phyloP scores from a whole-genome alignment of 805 yeast species.

The Candida ulmi region DNA sequence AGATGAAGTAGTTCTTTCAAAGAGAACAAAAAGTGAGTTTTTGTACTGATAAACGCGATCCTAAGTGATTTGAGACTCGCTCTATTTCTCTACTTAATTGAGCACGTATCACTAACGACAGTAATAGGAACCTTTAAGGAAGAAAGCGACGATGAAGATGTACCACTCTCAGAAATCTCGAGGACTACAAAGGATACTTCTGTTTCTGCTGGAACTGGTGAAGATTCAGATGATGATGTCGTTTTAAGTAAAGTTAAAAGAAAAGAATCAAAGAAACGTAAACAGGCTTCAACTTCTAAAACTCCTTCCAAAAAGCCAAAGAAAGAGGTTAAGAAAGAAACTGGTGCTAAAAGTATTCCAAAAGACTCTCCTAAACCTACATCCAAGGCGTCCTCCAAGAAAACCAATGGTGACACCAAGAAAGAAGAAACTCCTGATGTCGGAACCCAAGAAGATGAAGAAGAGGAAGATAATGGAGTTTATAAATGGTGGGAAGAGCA shows the following conservation, averaged over 20 bases:
- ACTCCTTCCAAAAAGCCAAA: slow-evolving; percentile 16
- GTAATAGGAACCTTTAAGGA: not conserved
- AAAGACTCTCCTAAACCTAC: too few relatives aligned
- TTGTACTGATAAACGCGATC: not conserved
- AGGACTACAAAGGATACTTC: slow-evolving; percentile 12
- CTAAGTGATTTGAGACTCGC: not conserved
- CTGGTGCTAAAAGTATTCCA: too few relatives aligned
- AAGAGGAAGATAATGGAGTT: slow-evolving; percentile 49
- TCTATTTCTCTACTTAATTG: too few relatives aligned
- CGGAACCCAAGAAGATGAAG: slow-evolving; percentile 31
- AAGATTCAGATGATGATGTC: slow-evolving; percentile 23
- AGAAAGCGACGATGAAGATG: slow-evolving; percentile 18
- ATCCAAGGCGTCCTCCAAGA: not conserved
- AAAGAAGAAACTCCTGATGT: slow-evolving; percentile 13
- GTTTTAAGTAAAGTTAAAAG: slow-evolving; percentile 8
- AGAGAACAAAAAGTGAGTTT: slow-evolving; percentile 19
- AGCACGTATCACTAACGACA: not conserved
- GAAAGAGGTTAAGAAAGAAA: slow-evolving; percentile 1
- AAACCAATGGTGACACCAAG: slow-evolving; percentile 1
- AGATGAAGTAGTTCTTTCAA: slow-evolving; percentile 25
- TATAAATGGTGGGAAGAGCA: slow-evolving; percentile 85
- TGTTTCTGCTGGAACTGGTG: slow-evolving; percentile 14
- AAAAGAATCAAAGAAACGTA: slow-evolving; percentile 6
- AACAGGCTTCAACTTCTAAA: slow-evolving; percentile 7
- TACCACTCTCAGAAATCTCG: slow-evolving; percentile 13